Base-by-base conservation (phyloP, 2,329 filamentous ascomycete species). In the Zymoseptoria ardabiliae region DNA sequence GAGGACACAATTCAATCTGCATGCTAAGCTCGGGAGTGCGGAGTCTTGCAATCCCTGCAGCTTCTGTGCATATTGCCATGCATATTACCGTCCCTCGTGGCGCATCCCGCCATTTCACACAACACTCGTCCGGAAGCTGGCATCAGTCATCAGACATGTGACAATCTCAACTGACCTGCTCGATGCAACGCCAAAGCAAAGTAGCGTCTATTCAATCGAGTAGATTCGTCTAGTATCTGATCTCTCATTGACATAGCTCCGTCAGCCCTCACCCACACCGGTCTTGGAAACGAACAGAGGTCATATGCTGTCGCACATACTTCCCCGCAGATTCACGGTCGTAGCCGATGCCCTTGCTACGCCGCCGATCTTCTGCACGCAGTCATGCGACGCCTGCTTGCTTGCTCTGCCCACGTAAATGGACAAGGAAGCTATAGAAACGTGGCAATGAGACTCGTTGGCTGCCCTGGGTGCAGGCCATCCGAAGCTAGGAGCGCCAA, bases 41-140 rank as follows among this genome's bases (percentile, higher is more conserved):
- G 35, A 45, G 35, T 45, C n/a, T 45, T n/a, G 35, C 35, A 13
- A 45, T 45, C 35, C 35, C 11, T 48, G 55, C 45, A 56, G 21
- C 52, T 54, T 28, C 51, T 49, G 54, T 58, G 57, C 57, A 58
- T 58, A 45, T 30, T 55, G 57, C 45, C 52, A 58, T 53, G 35
- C 35, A 35, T 28, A 17, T 50, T 52, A 19, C 23, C 22, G 55
- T 56, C 45, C 45, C 23, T 56, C 55, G 48, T 45, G 35, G 35
- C 17, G 35, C 4, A 45, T 45, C 35, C 35, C 35, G 17, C 35
- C 17, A 45, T n/a, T n/a, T 45, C 35, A 45, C 35, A 45, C 35
- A 45, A 45, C 4, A 45, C 17, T 17, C 17, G 35, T 45, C 35
- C 11, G 35, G 35, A 45, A 13, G 35, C 35, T 45, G 35, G 35